These are phyloP conservation scores for Neodidymelliopsis sp. DNA, from an alignment of 2,329 filamentous ascomycete genomes.

Conservation along the genomic window DNA sequence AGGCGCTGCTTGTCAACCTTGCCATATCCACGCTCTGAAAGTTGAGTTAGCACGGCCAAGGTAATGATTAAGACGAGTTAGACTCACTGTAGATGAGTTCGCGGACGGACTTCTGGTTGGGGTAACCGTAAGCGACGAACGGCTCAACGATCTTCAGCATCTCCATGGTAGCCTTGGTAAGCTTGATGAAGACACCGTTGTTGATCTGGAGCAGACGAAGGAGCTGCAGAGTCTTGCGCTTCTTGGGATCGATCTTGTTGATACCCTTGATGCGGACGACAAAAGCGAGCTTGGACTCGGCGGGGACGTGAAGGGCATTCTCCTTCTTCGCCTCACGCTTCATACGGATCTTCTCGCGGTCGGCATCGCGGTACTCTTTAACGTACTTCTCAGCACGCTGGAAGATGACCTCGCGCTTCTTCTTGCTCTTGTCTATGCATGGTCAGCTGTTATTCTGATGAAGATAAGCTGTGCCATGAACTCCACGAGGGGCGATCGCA, in stretches of 20 bases:
- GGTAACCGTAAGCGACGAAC: constrained; percentile 99
- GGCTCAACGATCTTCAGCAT: constrained; percentile 99
- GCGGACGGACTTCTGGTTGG: constrained; percentile 98
- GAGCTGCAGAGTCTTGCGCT: constrained; percentile 99
- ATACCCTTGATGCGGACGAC: constrained; percentile 99
- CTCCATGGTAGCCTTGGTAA: constrained; percentile 97
- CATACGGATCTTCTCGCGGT: constrained; percentile 98
- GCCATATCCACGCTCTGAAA: constrained; percentile 80
- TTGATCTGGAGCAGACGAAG: constrained; percentile 99
- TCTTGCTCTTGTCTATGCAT: constrained; percentile 83
- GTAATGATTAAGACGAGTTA: constrained; percentile 67
- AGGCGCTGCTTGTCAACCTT: constrained; percentile 99
- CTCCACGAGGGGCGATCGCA: constrained; percentile 38
- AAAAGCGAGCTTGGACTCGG: constrained; percentile 96
- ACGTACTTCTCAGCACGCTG: constrained; percentile 99
- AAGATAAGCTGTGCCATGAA: constrained; percentile 26
- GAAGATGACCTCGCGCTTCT: constrained; percentile 99
- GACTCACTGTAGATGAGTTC: constrained; percentile 99
- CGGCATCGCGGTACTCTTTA: constrained; percentile 97
- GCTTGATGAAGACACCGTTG: constrained; percentile 97
- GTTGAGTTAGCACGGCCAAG: constrained; percentile 16
- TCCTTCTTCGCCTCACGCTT: constrained; percentile 87
- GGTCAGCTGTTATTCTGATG: constrained; percentile 42
- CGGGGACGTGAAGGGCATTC: constrained; percentile 92
- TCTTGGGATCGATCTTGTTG: constrained; percentile 99